Evolutionary conservation across 495 filamentous ascomycete species (phyloP).

Genomic region (Annulohypoxylon nitens): DNA sequence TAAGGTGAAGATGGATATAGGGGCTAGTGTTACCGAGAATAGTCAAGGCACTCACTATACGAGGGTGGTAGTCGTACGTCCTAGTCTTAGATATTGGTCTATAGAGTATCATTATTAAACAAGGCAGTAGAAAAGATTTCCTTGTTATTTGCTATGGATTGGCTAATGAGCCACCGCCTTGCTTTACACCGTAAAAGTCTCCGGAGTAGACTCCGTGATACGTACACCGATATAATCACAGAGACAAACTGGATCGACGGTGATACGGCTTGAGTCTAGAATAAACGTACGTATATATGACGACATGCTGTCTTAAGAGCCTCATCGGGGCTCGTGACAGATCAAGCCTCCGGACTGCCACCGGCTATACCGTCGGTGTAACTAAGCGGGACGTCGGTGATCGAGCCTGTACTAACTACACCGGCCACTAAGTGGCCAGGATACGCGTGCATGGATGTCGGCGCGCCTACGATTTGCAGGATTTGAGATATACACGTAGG

Average conservation of each 20-base stretch:
- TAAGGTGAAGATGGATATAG: background rate
- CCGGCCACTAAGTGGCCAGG: background rate
- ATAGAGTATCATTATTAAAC: background rate
- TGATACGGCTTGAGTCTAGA: background rate
- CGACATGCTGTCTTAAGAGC: slow-evolving; percentile 4
- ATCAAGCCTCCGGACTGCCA: background rate
- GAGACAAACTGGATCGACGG: background rate
- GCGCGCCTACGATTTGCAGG: slow-evolving; percentile 14
- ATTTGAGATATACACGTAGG: background rate
- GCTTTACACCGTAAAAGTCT: background rate
- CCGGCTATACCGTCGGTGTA: background rate
- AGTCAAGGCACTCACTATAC: background rate
- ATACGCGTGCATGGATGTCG: background rate
- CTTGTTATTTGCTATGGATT: background rate
- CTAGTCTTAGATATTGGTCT: background rate
- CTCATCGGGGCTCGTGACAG: slow-evolving; percentile 9
- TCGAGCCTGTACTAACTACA: slow-evolving; percentile 3
- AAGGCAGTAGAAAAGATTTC: background rate
- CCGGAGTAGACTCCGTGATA: background rate
- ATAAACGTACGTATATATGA: background rate
- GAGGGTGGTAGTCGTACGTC: background rate
- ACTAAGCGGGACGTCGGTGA: background rate
- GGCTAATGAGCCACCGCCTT: background rate
- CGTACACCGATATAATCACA: background rate
- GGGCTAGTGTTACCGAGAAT: background rate